Conservation (phyloP, 768 basidiomycete species). For the Rhizopogon salebrosus region DNA sequence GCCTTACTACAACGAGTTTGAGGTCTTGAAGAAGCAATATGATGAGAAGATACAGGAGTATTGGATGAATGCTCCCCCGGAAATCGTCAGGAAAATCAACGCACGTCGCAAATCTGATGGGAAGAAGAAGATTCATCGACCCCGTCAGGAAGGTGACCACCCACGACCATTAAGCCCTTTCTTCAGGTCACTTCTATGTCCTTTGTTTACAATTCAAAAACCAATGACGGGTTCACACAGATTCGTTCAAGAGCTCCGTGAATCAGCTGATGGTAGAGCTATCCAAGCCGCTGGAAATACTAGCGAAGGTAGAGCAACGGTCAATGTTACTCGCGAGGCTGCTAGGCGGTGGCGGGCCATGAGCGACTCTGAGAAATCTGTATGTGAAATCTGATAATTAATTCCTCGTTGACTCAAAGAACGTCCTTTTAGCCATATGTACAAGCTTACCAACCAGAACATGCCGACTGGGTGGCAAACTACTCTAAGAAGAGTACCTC, state of each 20-base stretch:
- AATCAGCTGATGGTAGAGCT: conserved; percentile 9
- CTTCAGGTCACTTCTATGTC: conserved; percentile 17
- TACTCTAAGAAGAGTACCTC: neutral
- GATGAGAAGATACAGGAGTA: conserved; percentile 21
- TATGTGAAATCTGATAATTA: conserved; percentile 6
- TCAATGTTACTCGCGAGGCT: conserved; percentile 11
- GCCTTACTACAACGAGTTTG: conserved; percentile 22
- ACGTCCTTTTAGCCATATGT: conserved; percentile 3
- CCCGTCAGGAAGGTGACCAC: neutral
- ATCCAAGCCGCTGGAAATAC: conserved; percentile 7
- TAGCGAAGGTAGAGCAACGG: neutral
- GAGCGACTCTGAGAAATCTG: conserved; percentile 27
- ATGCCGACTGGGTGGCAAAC: neutral
- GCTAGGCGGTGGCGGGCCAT: conserved; percentile 27
- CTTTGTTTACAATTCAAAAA: neutral
- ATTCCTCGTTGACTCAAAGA: neutral
- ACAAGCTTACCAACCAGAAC: conserved; percentile 2
- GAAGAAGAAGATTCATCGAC: conserved; percentile 11
- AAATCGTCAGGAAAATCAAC: conserved; percentile 27
- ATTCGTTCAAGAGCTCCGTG: conserved; percentile 17
- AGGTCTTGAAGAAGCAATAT: conserved; percentile 13
- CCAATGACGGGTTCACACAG: conserved; percentile 5
- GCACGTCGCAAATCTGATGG: conserved; percentile 23
- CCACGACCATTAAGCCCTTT: conserved; percentile 12
- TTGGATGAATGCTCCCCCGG: conserved; percentile 14